These are phyloP conservation scores for Phytophthora tentaculata DNA, from an alignment of 352 stramenopile genomes.

Conservation along the genomic window DNA sequence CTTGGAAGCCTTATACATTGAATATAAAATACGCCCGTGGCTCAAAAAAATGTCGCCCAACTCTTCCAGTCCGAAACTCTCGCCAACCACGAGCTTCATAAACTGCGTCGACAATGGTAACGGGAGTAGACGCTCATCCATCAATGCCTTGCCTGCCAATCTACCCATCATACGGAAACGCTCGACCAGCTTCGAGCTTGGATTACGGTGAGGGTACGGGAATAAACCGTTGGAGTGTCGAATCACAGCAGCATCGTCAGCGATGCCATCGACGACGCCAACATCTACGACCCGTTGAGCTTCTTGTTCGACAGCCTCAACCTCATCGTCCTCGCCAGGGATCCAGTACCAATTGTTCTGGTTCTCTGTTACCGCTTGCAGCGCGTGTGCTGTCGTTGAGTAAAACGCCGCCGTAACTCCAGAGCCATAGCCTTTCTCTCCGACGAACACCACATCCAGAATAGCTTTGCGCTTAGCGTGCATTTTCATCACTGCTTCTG, in stretches of 20 bases:
- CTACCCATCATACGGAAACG: slow-evolving; percentile 86
- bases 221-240: slow-evolving; percentile 84
- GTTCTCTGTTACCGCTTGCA: slow-evolving; percentile 68
- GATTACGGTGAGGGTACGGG: slow-evolving; percentile 56
- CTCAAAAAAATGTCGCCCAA: slow-evolving; percentile 66
- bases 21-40: slow-evolving; percentile 65
- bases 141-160: slow-evolving; percentile 80
- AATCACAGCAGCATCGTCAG: slow-evolving; percentile 56
- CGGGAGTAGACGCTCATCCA: slow-evolving; percentile 81
- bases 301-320: slow-evolving; percentile 13
- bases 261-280: slow-evolving; percentile 15
- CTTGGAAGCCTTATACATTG: slow-evolving; percentile 55
- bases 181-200: slow-evolving; percentile 52
- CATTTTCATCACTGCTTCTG: slow-evolving; percentile 87
- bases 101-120: slow-evolving; percentile 79
- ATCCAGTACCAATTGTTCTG: slow-evolving; percentile 61
- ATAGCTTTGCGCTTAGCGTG: slow-evolving; percentile 85
- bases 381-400: slow-evolving; percentile 70
- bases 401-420: slow-evolving; percentile 88
- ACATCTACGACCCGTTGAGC: slow-evolving; percentile 1
- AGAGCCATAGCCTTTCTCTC: slow-evolving; percentile 86
- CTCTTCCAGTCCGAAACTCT: slow-evolving; percentile 60
- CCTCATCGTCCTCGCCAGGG: slow-evolving; percentile 55
- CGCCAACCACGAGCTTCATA: slow-evolving; percentile 75
- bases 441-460: slow-evolving; percentile 85